phyloP scores from a whole-genome alignment of 805 yeast species.

The Starmerella lactis-condensi region DNA sequence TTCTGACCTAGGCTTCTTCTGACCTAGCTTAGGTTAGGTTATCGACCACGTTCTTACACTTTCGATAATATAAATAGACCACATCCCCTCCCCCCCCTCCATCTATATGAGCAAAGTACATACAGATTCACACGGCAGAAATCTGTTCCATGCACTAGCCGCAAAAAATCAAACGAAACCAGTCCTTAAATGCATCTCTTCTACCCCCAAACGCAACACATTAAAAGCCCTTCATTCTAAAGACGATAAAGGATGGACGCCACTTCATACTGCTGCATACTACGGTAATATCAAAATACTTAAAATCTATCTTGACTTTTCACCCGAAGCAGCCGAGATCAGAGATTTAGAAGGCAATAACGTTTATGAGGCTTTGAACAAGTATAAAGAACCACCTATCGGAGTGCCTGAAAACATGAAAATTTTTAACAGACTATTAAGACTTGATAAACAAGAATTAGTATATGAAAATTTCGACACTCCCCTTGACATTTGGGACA shows the following conservation, averaged over 20 bases:
- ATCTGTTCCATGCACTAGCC: constrained; percentile 17
- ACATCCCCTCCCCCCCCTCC: no score
- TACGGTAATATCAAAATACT: constrained; percentile 13
- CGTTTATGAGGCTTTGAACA: constrained; percentile 11
- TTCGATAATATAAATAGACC: no score
- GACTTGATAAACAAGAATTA: constrained; percentile 4
- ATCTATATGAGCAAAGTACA: not conserved
- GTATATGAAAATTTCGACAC: constrained; percentile 2
- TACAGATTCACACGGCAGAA: constrained; percentile 12
- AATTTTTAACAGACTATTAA: constrained; percentile 4
- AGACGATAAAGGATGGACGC: constrained; percentile 15
- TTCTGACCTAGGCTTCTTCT: no score
- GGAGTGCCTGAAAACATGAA: constrained; percentile 4
- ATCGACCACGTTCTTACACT: no score
- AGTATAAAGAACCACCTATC: constrained; percentile 6
- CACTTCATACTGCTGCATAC: constrained; percentile 16
- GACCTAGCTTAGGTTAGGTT: no score
- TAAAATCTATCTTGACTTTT: constrained; percentile 10
- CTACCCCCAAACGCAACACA: constrained; percentile 7
- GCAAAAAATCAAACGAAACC: constrained; percentile 10
- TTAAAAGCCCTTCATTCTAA: constrained; percentile 10
- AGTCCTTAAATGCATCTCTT: constrained; percentile 7
- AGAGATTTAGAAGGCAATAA: constrained; percentile 10
- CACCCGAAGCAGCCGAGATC: constrained; percentile 11
- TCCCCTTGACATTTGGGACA: constrained; percentile 12